These are phyloP conservation scores for Tolypocladium album DNA, from an alignment of 2,329 filamentous ascomycete species.

Conservation along the genomic window DNA sequence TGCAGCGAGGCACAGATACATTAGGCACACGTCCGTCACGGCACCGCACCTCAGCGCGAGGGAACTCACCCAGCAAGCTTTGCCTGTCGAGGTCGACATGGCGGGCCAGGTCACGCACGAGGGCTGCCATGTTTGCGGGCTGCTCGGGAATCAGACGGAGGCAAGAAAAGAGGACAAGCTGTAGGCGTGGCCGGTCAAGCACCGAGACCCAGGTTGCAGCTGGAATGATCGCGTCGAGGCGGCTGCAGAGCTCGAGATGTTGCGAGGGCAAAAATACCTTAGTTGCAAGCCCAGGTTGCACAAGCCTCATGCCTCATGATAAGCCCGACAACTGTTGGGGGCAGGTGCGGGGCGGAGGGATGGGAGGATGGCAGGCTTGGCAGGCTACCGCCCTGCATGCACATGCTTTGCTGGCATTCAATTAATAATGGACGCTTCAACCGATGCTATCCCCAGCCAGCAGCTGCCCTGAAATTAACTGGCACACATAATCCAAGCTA, in stretches of 20 bases:
- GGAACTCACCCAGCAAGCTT: slow-evolving; percentile 51
- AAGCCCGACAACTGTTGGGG: not conserved
- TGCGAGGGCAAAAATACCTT: not conserved
- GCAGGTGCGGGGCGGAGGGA: not conserved
- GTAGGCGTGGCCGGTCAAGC: not conserved
- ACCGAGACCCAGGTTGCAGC: not conserved
- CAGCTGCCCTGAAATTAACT: not conserved
- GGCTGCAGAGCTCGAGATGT: not conserved
- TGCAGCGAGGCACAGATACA: slow-evolving; percentile 22
- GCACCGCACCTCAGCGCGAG: not conserved
- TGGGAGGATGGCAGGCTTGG: not conserved
- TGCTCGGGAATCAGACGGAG: not conserved
- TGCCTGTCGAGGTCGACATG: slow-evolving; percentile 58
- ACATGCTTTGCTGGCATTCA: not conserved
- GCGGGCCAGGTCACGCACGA: slow-evolving; percentile 39
- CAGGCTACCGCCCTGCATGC: not conserved
- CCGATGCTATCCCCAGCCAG: not conserved
- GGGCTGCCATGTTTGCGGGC: slow-evolving; percentile 26
- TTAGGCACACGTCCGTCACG: not conserved
- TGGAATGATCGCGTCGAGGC: not conserved
- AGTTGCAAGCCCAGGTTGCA: not conserved
- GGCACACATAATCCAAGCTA: not conserved
- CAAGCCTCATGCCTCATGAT: not conserved
- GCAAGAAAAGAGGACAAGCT: not conserved
- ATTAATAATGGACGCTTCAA: not conserved